Percentiles rank a stretch among this genome's conserved stretches.
Conservation (phyloP, 2,329 filamentous ascomycete genomes). For the Monosporascus sp. region DNA sequence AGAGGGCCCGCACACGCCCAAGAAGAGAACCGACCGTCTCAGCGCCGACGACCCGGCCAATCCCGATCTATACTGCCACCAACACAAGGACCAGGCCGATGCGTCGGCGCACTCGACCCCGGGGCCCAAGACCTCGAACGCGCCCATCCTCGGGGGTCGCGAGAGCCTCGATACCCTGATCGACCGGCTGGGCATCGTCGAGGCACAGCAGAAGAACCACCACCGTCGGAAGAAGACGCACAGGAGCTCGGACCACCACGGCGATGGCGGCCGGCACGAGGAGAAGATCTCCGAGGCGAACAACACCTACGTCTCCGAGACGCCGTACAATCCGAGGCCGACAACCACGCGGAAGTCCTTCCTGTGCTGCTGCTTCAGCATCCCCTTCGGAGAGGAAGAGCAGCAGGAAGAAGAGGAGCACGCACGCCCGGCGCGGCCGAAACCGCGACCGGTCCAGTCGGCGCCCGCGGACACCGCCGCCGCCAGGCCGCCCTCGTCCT, state of each 20-base stretch:
- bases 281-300: conserved; percentile 5
- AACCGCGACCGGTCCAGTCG: conserved; percentile 41
- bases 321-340: conserved; percentile 19
- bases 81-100: conserved; percentile 83
- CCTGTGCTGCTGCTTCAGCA: conserved; percentile 49
- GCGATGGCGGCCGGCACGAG: conserved; percentile 17
- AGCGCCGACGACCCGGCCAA: conserved; percentile 47
- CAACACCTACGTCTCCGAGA: conserved; percentile 6
- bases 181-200: conserved; percentile 70
- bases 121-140: conserved; percentile 35
- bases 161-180: conserved; percentile 85
- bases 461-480: conserved; percentile 20
- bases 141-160: conserved; percentile 56
- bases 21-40: conserved; percentile 24
- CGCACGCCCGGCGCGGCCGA: conserved; percentile 38
- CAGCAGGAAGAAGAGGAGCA: conserved; percentile 21
- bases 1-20: conserved; percentile 16
- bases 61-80: conserved; percentile 79
- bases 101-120: conserved; percentile 41
- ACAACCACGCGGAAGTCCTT: conserved; percentile 27
- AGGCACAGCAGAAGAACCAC: conserved; percentile 46
- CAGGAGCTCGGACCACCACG: conserved; percentile 13
- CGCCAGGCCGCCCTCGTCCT: conserved; percentile 23
- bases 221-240: conserved; percentile 1
- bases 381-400: conserved; percentile 40